Evolutionary conservation across 352 stramenopile genomes (phyloP).

Genomic region (Phytophthora meadii): DNA sequence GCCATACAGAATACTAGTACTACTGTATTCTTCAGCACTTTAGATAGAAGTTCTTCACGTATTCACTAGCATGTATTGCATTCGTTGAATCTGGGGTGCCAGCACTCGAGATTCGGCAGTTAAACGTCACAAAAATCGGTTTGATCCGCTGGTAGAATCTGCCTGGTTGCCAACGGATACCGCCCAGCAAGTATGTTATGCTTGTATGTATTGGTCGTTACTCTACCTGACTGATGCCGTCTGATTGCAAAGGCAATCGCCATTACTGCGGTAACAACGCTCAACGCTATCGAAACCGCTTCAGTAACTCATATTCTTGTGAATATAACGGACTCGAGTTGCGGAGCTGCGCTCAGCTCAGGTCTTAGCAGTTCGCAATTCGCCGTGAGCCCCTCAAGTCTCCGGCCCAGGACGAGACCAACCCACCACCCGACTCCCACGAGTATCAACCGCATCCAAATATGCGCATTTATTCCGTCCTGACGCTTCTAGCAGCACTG

Average conservation of each 20-base stretch:
- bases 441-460: conserved; percentile 4
- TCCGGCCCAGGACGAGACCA: conserved; percentile 20
- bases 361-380: conserved; percentile 25
- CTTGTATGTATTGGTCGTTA: conserved; percentile 4
- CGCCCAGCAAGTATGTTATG: neutral
- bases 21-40: too few relatives aligned
- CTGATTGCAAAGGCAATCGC: conserved; percentile 3
- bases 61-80: too few relatives aligned
- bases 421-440: conserved; percentile 10
- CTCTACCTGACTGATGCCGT: neutral
- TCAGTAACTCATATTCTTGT: conserved; percentile 4
- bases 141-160: conserved; percentile 8
- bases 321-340: conserved; percentile 20
- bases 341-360: neutral
- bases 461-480: conserved; percentile 27
- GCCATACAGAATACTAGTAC: too few relatives aligned
- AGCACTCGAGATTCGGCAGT: conserved; percentile 7
- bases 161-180: conserved; percentile 7
- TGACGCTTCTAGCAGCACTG: conserved; percentile 30
- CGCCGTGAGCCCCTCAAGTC: conserved; percentile 17
- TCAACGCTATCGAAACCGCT: conserved; percentile 12
- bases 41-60: too few relatives aligned
- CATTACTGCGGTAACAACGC: conserved; percentile 14
- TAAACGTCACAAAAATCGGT: conserved; percentile 17
- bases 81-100: conserved; percentile 1